A percentile compares a stretch with the other conserved stretches of the same genome.
These are phyloP conservation scores for Cyclocybe aegerita DNA, from an alignment of 768 basidiomycete genomes.

Conservation along the genomic window DNA sequence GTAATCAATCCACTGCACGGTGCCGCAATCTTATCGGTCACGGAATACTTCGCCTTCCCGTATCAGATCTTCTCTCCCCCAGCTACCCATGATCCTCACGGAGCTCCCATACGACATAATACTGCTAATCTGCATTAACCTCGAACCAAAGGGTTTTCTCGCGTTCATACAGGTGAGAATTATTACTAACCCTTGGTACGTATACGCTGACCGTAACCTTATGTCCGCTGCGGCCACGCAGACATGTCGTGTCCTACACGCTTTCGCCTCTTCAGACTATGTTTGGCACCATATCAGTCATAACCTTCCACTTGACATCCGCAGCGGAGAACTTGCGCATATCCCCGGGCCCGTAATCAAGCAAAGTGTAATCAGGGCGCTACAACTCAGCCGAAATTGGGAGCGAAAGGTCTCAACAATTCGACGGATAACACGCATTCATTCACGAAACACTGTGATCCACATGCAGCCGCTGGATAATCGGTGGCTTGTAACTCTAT, in stretches of 20 bases:
- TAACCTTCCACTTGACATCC: constrained; percentile 48
- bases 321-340: constrained; percentile 25
- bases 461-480: constrained; percentile 50
- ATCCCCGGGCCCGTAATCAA: constrained; percentile 42
- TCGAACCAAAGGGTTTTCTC: constrained; percentile 41
- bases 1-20: constrained; percentile 7
- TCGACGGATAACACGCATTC: constrained; percentile 34
- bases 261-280: constrained; percentile 49
- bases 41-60: background rate
- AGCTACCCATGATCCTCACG: constrained; percentile 2
- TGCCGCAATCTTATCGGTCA: constrained; percentile 9
- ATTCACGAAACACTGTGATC: constrained; percentile 36
- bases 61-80: constrained; percentile 3
- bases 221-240: constrained; percentile 29
- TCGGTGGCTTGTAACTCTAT: constrained; percentile 47
- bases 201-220: constrained; percentile 3
- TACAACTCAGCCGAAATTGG: constrained; percentile 56
- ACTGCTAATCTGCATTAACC: constrained; percentile 10
- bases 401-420: constrained; percentile 32
- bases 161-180: constrained; percentile 46
- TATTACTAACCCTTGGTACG: constrained; percentile 10
- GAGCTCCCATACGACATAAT: constrained; percentile 15
- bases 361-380: constrained; percentile 37
- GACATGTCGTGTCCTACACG: constrained; percentile 62
- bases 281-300: constrained; percentile 52